Percentiles rank a stretch among this genome's conserved stretches.
Conservation (phyloP, 2,329 filamentous ascomycete species). For the Colletotrichum echinochloae region DNA sequence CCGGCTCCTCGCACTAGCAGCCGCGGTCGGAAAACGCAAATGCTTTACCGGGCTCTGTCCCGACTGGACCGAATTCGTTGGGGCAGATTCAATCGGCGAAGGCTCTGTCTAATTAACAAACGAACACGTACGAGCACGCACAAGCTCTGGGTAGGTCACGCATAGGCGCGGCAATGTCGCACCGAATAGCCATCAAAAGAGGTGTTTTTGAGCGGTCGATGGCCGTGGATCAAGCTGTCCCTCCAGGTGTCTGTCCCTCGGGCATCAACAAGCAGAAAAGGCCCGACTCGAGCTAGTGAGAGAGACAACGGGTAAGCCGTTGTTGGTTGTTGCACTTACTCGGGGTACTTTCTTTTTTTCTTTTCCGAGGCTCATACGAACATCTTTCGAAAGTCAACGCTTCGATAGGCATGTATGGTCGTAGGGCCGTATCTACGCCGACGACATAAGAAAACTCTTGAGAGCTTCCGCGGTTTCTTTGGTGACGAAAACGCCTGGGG, state of each 20-base stretch:
- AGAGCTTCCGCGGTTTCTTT: constrained; percentile 58
- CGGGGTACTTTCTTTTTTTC: not conserved
- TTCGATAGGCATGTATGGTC: not conserved
- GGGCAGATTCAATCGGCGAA: not conserved
- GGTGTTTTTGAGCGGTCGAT: not conserved
- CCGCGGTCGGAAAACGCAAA: not conserved
- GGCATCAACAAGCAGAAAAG: constrained; percentile 2
- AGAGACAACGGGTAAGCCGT: no score
- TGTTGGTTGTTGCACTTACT: not conserved
- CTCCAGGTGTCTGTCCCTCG: not conserved
- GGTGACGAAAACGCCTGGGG: constrained; percentile 71
- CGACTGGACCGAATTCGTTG: not conserved
- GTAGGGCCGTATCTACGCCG: not conserved
- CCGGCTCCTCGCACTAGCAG: not conserved
- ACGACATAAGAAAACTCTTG: constrained; percentile 38
- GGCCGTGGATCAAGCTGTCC: no score
- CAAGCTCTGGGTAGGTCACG: not conserved
- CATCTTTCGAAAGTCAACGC: not conserved
- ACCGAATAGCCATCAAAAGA: not conserved
- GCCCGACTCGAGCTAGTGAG: not conserved
- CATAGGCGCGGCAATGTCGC: not conserved
- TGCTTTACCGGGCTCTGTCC: not conserved
- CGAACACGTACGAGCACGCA: not conserved
- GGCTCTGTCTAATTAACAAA: not conserved
- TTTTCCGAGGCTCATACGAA: not conserved